Percentiles rank a stretch among this genome's conserved stretches.
phyloP scores from a whole-genome alignment of 2,329 filamentous ascomycete genomes.

The Truncatella angustata region DNA sequence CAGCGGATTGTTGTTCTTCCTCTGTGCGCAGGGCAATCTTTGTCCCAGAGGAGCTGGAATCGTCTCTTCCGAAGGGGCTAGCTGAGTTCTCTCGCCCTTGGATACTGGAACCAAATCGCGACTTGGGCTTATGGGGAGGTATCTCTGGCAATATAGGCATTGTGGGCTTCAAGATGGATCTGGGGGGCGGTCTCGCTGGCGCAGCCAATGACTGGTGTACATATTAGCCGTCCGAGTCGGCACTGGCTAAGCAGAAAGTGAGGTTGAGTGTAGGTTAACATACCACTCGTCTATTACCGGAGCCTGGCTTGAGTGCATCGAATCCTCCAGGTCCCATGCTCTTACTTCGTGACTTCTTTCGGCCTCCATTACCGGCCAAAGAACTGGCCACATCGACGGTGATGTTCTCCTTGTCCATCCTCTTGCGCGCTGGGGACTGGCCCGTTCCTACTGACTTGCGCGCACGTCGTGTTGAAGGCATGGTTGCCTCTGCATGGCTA shows the following conservation, averaged over 20 bases:
- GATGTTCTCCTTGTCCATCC: conserved; percentile 74
- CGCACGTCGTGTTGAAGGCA: conserved; percentile 55
- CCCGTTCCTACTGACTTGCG: conserved; percentile 80
- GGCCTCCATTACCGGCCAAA: conserved; percentile 42
- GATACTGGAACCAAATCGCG: conserved; percentile 44
- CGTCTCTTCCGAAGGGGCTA: conserved; percentile 43
- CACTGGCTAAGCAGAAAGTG: background rate
- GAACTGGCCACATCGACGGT: conserved; percentile 62
- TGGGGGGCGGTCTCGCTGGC: conserved; percentile 48
- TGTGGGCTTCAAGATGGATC: conserved; percentile 80
- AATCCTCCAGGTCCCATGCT: conserved; percentile 91
- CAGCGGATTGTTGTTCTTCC: conserved; percentile 68
- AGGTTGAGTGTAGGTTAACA: conserved; percentile 18
- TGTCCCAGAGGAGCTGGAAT: conserved; percentile 37
- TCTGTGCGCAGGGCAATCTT: conserved; percentile 67
- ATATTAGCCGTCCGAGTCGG: background rate
- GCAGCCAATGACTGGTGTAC: conserved; percentile 51
- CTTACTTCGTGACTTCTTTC: conserved; percentile 83
- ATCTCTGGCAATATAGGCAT: conserved; percentile 66
- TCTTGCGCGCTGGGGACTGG: conserved; percentile 50
- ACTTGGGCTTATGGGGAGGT: conserved; percentile 64
- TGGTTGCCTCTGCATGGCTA: conserved; percentile 39
- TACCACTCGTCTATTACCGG: conserved; percentile 80
- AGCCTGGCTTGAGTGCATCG: conserved; percentile 73
- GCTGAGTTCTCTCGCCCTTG: conserved; percentile 39